A percentile compares a stretch with the other conserved stretches of the same genome.
These are phyloP conservation scores for Amanita phalloides DNA, from an alignment of 768 basidiomycete genomes.

Conservation along the genomic window DNA sequence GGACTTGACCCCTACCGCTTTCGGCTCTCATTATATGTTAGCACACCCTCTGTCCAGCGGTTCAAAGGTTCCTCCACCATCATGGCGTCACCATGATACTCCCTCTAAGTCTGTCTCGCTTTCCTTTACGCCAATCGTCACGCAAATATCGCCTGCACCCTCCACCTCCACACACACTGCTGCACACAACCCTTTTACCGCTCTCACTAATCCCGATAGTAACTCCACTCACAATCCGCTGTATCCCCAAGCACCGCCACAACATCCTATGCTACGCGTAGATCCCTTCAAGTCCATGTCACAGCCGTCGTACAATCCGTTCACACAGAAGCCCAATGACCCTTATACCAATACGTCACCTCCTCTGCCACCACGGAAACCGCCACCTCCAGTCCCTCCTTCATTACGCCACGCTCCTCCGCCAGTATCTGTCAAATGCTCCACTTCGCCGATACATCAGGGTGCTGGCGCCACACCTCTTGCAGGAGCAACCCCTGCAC, in stretches of 20 bases:
- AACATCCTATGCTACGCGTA: conserved; percentile 8
- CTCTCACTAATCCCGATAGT: conserved; percentile 15
- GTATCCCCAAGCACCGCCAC: conserved; percentile 10
- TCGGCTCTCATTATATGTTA: not conserved
- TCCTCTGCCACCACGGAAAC: conserved; percentile 44
- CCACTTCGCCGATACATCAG: conserved; percentile 11
- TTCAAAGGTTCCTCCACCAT: not conserved
- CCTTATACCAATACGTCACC: conserved; percentile 18
- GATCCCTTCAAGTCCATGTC: conserved; percentile 1
- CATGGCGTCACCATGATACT: not conserved
- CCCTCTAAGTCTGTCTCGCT: not conserved
- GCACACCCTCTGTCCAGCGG: not conserved
- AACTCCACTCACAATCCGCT: not conserved
- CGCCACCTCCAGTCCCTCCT: conserved; percentile 19
- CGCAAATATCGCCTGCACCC: conserved; percentile 6
- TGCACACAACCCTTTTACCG: conserved; percentile 17
- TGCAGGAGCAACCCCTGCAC: conserved; percentile 6
- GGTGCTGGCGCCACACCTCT: not conserved
- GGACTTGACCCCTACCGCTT: not conserved
- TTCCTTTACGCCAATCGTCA: not conserved
- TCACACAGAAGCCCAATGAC: conserved; percentile 14
- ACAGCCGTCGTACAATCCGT: conserved; percentile 28
- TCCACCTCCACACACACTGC: conserved; percentile 9
- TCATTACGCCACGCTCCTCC: conserved; percentile 28
- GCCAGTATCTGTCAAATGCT: conserved; percentile 9